Evolutionary conservation across 345 rosid genomes (phyloP), one percentile per base, ranked within the genome.

Genomic region (Lagerstroemia speciosa): DNA sequence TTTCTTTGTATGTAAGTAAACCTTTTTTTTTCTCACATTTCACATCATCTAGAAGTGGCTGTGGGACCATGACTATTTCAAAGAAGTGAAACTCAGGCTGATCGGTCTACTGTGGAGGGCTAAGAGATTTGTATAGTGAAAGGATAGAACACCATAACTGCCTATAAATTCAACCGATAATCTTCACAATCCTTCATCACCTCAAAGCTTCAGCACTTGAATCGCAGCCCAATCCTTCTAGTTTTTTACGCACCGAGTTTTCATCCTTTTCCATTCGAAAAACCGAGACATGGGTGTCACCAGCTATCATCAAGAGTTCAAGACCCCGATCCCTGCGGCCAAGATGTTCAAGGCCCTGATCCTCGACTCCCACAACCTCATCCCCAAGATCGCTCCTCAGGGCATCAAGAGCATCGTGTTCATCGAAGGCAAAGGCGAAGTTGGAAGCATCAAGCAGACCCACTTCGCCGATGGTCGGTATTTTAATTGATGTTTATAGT

Each of bases 401-500:
- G 57, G 64, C 41, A 33, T 81, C 65, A 36, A 71, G 66, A 8
- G 68, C 67, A 7, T 70, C 14, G 71, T 74, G 12, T 62, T 58
- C 62, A 36, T 81, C 61, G 72, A 75, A 71, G 84, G 84, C 45
- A 70, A 81, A 29, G 82, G 84, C 43, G 78, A 81, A n/a, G 64
- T 72, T 20, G 81, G 79, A 67, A 75, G 75, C 66, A 61, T 77
- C 68, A 72, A 71, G 73, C 69, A 68, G 43, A 63, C 73, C 53
- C 73, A 55, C 58, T 75, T 80, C 19, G 72, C 66, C 24, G 72
- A 78, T 30, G 77, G 79, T 75, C 30, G 33, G 69, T 64, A 32
- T 46, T 63, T 41, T 16, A 43, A 32, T 19, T 6, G 34, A 62
- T 40, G 33, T 67, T 61, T 1, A 33, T 22, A 32, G 27, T 14